Evolutionary conservation across 441 rosid species (phyloP).

Genomic region (Pelargonium citronellum): DNA sequence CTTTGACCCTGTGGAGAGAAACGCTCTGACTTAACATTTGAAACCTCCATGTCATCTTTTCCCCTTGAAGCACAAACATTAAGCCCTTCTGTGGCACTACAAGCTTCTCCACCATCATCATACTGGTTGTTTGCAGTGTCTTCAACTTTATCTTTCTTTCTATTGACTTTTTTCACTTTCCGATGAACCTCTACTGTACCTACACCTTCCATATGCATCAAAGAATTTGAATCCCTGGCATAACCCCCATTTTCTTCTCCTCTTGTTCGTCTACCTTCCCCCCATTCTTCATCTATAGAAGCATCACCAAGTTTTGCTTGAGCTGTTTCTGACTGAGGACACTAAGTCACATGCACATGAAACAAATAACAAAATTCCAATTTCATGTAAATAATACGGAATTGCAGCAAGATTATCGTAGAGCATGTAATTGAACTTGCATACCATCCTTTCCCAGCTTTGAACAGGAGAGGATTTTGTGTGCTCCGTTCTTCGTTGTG

Average conservation of each 20-base stretch:
- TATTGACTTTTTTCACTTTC: conserved; percentile 37
- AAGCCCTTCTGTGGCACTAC: conserved; percentile 67
- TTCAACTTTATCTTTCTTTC: conserved; percentile 49
- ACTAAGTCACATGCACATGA: conserved; percentile 30
- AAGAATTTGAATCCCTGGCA: conserved; percentile 39
- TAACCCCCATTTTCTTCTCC: conserved; percentile 33
- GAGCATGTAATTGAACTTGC: conserved; percentile 13
- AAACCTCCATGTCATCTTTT: conserved; percentile 38
- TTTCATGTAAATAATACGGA: neutral
- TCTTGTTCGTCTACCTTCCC: conserved; percentile 38
- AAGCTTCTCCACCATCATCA: conserved; percentile 78
- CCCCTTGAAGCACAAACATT: conserved; percentile 32
- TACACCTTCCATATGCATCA: conserved; percentile 51
- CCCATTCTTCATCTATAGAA: conserved; percentile 36
- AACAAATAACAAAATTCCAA: conserved; percentile 9
- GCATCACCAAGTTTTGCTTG: conserved; percentile 35
- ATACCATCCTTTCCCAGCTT: conserved; percentile 61
- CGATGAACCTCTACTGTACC: conserved; percentile 53
- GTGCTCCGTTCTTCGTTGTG: conserved; percentile 32
- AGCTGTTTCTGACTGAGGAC: conserved; percentile 37
- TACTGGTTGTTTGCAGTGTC: conserved; percentile 41
- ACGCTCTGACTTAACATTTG: conserved; percentile 38
- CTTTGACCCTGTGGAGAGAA: conserved; percentile 34
- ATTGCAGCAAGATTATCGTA: conserved; percentile 5
- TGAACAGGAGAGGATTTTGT: conserved; percentile 40